phyloP scores from a whole-genome alignment of 2,329 filamentous ascomycete species.

The Orbilia brochopaga region DNA sequence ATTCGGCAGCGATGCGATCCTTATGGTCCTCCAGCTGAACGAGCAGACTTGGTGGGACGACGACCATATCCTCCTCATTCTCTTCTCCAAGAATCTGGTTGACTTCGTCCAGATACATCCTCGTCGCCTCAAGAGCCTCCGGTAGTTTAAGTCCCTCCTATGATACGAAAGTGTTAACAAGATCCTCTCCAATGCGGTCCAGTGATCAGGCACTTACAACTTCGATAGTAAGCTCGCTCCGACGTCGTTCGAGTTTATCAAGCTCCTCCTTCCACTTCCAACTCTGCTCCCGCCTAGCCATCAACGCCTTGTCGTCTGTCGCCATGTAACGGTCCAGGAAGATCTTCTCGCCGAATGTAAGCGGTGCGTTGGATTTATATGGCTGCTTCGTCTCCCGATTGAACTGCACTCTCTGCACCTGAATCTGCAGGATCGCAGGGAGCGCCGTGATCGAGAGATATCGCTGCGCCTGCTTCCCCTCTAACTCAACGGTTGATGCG shows the following conservation, averaged over 20 bases:
- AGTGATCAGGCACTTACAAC: slow-evolving; percentile 52
- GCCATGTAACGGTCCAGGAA: slow-evolving; percentile 90
- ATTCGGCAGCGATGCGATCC: slow-evolving; percentile 60
- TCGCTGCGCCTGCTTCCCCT: slow-evolving; percentile 65
- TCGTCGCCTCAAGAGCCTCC: slow-evolving; percentile 55
- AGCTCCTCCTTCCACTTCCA: slow-evolving; percentile 77
- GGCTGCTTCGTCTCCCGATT: slow-evolving; percentile 67
- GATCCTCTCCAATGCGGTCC: no score
- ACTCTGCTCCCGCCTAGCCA: slow-evolving; percentile 69
- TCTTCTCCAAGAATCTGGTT: slow-evolving; percentile 58
- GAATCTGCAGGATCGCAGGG: slow-evolving; percentile 85
- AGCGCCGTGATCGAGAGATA: slow-evolving; percentile 76
- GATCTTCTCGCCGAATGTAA: slow-evolving; percentile 79
- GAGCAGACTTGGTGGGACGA: slow-evolving; percentile 59
- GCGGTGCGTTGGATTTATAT: slow-evolving; percentile 76
- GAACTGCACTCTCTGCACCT: slow-evolving; percentile 81
- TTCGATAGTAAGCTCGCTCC: slow-evolving; percentile 52
- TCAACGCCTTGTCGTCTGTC: slow-evolving; percentile 66
- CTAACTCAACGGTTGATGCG: slow-evolving; percentile 73
- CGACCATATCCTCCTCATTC: slow-evolving; percentile 57
- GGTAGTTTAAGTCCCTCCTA: slow-evolving; percentile 50
- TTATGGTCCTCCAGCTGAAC: slow-evolving; percentile 61
- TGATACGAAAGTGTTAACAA: background rate
- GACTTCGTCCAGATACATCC: slow-evolving; percentile 60
- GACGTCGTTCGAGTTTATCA: slow-evolving; percentile 62